Percentiles rank a stretch among this genome's conserved stretches.
Evolutionary conservation across 257 asterid species (phyloP).

Genomic region (Oldenlandia corymbosa): DNA sequence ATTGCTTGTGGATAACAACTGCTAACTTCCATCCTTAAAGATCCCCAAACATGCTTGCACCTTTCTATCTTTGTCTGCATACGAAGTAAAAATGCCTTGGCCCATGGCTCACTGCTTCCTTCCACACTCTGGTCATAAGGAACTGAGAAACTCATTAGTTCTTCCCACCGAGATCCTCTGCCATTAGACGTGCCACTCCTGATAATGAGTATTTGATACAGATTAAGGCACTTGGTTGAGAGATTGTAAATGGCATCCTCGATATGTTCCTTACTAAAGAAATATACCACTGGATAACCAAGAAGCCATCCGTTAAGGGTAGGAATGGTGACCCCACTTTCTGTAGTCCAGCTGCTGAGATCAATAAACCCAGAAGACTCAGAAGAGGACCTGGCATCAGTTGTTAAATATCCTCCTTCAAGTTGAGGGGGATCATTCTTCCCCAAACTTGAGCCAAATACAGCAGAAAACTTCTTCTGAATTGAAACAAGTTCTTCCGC

Average conservation of each 20-base stretch:
- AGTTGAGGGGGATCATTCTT: slow-evolving; percentile 29
- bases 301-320: slow-evolving; percentile 90
- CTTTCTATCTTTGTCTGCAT: slow-evolving; percentile 37
- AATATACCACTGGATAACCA: slow-evolving; percentile 77
- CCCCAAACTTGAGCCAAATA: slow-evolving; percentile 32
- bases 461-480: slow-evolving; percentile 50
- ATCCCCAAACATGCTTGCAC: slow-evolving; percentile 62
- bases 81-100: slow-evolving; percentile 45
- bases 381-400: slow-evolving; percentile 26
- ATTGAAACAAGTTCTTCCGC: slow-evolving; percentile 48
- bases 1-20: slow-evolving; percentile 68
- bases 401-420: slow-evolving; percentile 12
- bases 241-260: slow-evolving; percentile 64
- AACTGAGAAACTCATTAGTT: slow-evolving; percentile 73
- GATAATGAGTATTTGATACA: slow-evolving; percentile 54
- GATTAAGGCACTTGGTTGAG: slow-evolving; percentile 64
- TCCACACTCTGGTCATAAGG: slow-evolving; percentile 69
- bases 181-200: slow-evolving; percentile 40
- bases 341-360: slow-evolving; percentile 60
- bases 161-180: slow-evolving; percentile 45
- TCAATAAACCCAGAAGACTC: slow-evolving; percentile 48
- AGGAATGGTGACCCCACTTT: slow-evolving; percentile 69
- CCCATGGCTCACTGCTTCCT: slow-evolving; percentile 71
- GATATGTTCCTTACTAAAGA: slow-evolving; percentile 52
- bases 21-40: slow-evolving; percentile 64